Evolutionary conservation across 2,329 filamentous ascomycete genomes (phyloP).

Genomic region (Akanthomyces lecanii): DNA sequence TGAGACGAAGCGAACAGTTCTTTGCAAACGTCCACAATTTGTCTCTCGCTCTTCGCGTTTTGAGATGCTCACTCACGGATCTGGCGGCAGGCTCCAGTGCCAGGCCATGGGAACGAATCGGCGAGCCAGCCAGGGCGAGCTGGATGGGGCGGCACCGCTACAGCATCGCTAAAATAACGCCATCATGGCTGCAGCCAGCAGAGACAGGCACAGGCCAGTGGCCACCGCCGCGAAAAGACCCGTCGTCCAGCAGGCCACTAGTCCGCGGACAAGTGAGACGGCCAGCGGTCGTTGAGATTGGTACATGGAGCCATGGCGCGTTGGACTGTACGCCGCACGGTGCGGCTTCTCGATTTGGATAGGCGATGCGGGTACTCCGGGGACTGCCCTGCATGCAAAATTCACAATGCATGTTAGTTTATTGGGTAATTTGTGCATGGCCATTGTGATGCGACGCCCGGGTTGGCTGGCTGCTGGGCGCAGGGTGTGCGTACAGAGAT

Average conservation of each 20-base stretch:
- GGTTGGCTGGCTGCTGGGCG: background rate
- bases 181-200: background rate
- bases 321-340: conserved; percentile 13
- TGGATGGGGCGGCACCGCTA: conserved; percentile 1
- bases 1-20: background rate
- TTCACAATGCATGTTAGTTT: conserved; percentile 17
- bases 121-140: conserved; percentile 10
- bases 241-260: background rate
- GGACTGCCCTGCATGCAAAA: conserved; percentile 10
- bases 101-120: conserved; percentile 2
- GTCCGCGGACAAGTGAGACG: conserved; percentile 14
- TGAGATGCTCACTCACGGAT: conserved; percentile 4
- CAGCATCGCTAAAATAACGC: background rate
- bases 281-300: background rate
- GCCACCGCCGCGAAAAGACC: background rate
- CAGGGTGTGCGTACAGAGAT: background rate
- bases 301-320: conserved; percentile 1
- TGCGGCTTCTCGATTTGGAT: conserved; percentile 15
- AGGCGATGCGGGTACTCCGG: conserved; percentile 14
- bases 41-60: conserved; percentile 7
- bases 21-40: background rate
- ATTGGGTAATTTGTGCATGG: conserved; percentile 14
- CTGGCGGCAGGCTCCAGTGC: conserved; percentile 10
- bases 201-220: background rate
- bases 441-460: background rate